These are phyloP conservation scores for Pyrenula aspistea DNA, from an alignment of 495 filamentous ascomycete species.

Conservation along the genomic window DNA sequence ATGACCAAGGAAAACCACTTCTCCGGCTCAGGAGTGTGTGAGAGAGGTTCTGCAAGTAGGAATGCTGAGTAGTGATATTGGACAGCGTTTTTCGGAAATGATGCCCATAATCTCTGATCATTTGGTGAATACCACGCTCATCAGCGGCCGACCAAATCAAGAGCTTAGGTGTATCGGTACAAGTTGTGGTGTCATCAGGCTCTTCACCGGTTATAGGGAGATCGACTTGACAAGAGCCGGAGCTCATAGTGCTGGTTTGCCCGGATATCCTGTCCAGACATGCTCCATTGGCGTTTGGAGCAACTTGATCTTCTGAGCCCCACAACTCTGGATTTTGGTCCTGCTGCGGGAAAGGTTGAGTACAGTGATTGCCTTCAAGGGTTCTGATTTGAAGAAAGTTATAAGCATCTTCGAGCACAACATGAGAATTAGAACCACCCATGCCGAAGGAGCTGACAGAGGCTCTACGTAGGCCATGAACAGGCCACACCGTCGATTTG, in stretches of 20 bases:
- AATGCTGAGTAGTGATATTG: background rate
- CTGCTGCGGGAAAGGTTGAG: too few relatives aligned
- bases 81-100: slow-evolving; percentile 4
- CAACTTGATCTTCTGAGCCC: too few relatives aligned
- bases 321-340: too few relatives aligned
- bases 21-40: background rate
- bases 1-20: background rate
- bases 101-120: background rate
- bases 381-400: slow-evolving; percentile 7
- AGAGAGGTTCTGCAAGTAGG: background rate
- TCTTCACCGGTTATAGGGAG: background rate
- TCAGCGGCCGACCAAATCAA: slow-evolving; percentile 15
- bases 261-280: too few relatives aligned
- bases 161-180: background rate
- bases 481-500: slow-evolving; percentile 4
- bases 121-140: slow-evolving; percentile 3
- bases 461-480: background rate
- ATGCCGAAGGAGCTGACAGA: slow-evolving; percentile 10
- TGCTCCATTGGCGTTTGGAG: too few relatives aligned
- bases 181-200: background rate
- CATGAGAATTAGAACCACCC: slow-evolving; percentile 20
- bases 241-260: too few relatives aligned
- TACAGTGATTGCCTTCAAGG: slow-evolving; percentile 11
- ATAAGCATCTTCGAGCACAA: slow-evolving; percentile 14
- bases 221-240: background rate